A percentile compares a stretch with the other conserved stretches of the same genome.
Conservation (phyloP, 192 early-diverging fungal species). For the Lobosporangium transversale region DNA sequence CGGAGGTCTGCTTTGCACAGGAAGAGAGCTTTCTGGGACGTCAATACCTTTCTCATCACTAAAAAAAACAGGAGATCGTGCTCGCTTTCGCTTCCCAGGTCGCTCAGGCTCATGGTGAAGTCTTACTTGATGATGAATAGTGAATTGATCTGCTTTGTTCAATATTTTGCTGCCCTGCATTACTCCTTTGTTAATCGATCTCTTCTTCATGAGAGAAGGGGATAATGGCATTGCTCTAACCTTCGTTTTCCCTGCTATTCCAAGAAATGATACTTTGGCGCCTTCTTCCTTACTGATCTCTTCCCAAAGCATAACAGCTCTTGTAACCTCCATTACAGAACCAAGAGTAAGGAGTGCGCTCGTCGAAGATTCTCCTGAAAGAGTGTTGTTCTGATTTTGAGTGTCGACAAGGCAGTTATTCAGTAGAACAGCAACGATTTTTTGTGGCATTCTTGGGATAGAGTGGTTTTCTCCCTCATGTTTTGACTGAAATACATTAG, state of each 20-base stretch:
- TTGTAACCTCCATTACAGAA: not conserved
- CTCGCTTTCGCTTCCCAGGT: not conserved
- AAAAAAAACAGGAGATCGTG: not conserved
- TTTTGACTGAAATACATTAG: not conserved
- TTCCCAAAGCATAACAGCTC: slow-evolving; percentile 9
- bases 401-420: not conserved
- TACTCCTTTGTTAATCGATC: not conserved
- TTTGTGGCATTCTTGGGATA: not conserved
- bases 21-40: too few species aligned
- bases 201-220: not conserved
- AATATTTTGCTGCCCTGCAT: not conserved
- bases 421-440: slow-evolving; percentile 24
- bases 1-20: not conserved
- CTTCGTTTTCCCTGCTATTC: not conserved
- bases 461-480: not conserved
- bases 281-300: not conserved
- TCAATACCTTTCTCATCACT: too few species aligned
- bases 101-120: not conserved
- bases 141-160: too few species aligned
- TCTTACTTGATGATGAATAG: not conserved
- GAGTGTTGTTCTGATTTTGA: not conserved
- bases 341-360: not conserved
- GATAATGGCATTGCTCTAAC: not conserved
- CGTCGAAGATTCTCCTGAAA: not conserved
- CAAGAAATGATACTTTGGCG: not conserved